A percentile compares a stretch with the other conserved stretches of the same genome.
phyloP scores from a whole-genome alignment of 441 rosid species.

The Populus trichocarpa region DNA sequence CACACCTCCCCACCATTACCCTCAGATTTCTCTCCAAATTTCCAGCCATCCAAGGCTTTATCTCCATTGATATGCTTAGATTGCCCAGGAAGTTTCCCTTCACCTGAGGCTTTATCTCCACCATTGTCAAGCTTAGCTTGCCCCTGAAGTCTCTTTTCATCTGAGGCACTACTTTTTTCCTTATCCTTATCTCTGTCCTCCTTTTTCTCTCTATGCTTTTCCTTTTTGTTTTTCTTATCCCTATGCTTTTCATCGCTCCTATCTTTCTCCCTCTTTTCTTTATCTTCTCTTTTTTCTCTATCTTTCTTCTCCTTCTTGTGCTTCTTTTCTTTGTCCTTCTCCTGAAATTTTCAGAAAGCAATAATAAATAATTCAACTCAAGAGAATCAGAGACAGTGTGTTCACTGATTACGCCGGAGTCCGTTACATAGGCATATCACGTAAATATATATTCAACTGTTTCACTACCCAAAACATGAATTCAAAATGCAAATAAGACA shows the following conservation, averaged over 20 bases:
- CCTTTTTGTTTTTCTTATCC: conserved; percentile 52
- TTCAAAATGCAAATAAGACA: neutral
- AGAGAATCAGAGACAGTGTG: neutral
- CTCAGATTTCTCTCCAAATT: neutral
- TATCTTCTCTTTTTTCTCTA: conserved; percentile 47
- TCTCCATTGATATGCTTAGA: neutral
- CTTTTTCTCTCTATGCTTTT: conserved; percentile 34
- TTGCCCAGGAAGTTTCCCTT: conserved; percentile 26
- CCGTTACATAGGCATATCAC: neutral
- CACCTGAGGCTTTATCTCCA: conserved; percentile 30
- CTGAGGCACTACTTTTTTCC: conserved; percentile 30
- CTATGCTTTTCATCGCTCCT: conserved; percentile 49
- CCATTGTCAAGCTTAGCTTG: conserved; percentile 17
- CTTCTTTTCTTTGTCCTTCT: conserved; percentile 56
- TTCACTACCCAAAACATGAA: neutral
- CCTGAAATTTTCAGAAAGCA: conserved; percentile 32
- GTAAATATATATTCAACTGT: neutral
- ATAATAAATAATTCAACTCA: neutral
- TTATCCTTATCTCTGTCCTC: conserved; percentile 33
- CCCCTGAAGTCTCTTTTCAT: conserved; percentile 36
- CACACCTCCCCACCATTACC: neutral
- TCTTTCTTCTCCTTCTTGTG: conserved; percentile 56
- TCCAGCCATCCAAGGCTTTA: neutral
- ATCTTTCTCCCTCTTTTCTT: conserved; percentile 53
- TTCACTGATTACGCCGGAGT: neutral